Evolutionary conservation across 176 grass and related monocot species (phyloP).

Genomic region (Carex parvula): DNA sequence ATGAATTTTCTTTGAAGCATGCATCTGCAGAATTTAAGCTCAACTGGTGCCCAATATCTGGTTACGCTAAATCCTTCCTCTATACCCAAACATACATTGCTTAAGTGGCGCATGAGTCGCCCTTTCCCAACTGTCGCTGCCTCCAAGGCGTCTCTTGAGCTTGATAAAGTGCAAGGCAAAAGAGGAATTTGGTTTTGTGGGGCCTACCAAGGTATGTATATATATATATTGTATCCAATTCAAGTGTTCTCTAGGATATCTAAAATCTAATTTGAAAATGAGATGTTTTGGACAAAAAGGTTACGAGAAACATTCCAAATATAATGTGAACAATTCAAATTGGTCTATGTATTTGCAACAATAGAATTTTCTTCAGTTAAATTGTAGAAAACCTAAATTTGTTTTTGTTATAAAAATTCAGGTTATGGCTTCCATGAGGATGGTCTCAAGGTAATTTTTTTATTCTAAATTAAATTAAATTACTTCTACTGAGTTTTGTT

Average conservation of each 20-base stretch:
- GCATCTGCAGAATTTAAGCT: constrained; percentile 58
- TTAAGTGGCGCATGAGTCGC: constrained; percentile 74
- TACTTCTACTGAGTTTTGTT: neutral
- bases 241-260: neutral
- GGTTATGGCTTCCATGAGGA: constrained; percentile 93
- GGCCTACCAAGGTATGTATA: constrained; percentile 60
- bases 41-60: constrained; percentile 42
- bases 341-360: neutral
- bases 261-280: neutral
- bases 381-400: constrained; percentile 17
- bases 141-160: constrained; percentile 61
- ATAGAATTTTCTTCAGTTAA: neutral
- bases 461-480: neutral
- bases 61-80: constrained; percentile 77
- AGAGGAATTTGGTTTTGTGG: constrained; percentile 83
- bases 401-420: constrained; percentile 29
- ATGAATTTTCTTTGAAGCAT: neutral
- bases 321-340: neutral
- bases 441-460: constrained; percentile 49
- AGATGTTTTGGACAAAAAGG: neutral
- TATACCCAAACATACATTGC: constrained; percentile 56
- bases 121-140: constrained; percentile 77
- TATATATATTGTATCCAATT: constrained; percentile 5
- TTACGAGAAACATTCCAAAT: neutral
- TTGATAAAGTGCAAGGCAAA: constrained; percentile 63